Base-by-base conservation (phyloP, 2,329 filamentous ascomycete genomes). In the Neofusicoccum kwambonambiense region DNA sequence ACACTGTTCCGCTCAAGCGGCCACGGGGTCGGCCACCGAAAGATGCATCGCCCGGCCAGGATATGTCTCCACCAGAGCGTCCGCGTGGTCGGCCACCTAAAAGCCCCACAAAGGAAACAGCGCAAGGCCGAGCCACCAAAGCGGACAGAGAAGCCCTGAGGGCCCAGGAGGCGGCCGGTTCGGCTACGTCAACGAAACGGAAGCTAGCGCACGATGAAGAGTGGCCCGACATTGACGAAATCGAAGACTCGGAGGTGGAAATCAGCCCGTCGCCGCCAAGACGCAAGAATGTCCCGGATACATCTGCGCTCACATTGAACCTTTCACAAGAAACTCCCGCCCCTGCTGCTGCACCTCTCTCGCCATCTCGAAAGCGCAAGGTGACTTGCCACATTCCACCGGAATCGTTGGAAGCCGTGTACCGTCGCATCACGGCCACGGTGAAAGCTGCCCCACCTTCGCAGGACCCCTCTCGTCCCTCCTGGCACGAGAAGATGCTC, bases 401-500 rank as follows among this genome's bases (percentile, higher is more conserved):
- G 3, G 58, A 62, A 6, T 42, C 35, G 11, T 11, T 65, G 31
- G 52, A 51, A 5, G 19, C 5, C 12, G 69, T 87, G n/a, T 82
- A 80, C 66, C 70, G 73, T 0, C 73, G 76, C 39, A 85, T 88
- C 60, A 83, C 82, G 5, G 70, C 75, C 11, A 79, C 81, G 2
- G 76, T 88, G 41, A 81, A 78, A 42, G 72, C 74, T 6, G 78
- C 82, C 34, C 72, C 78, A 17, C 78, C 76, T 4, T 76, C 76
- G 2, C 77, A 75, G 8, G 69, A 66, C 2, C 74, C 83, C 64
- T 73, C 75, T 6, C 74, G 71, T 5, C 83, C 82, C 2, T 92
- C 87, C 2, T 98, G 93, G 91, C 84, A 96, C 70, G 92, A 98
- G 77, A 96, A 93, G 78, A 97, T 99, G 52, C 81, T 98, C 5